Base-by-base conservation (phyloP, 2,329 filamentous ascomycete genomes). In the Colletotrichum abscissum region DNA sequence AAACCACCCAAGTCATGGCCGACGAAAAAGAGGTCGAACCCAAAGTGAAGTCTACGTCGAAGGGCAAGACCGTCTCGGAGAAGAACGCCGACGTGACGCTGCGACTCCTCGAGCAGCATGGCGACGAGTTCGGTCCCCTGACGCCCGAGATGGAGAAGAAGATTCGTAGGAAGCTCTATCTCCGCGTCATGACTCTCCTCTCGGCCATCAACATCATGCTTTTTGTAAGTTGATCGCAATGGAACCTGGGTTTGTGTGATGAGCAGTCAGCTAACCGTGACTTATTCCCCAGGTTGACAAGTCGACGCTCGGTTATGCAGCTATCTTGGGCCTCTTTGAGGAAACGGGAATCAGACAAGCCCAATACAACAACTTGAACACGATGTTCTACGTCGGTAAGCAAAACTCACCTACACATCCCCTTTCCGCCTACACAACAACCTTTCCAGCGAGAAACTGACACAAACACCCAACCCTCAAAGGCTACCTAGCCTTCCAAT, bases 341-440 rank as follows among this genome's bases (percentile, higher is more conserved):
- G 83, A 85, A 60, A 85, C 82, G 0, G 79, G 81, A 3, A 82
- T 85, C 28, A 75, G 68, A 4, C 78, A 82, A 19, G 76, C 79
- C 0, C 75, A 85, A 64, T 85, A 84, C 66, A 84, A 84, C 62
- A 84, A 84, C 56, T 73, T 84, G 1, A 82, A 81, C 72, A 84
- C 82, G 2, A 79, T 85, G 35, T 85, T 84, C 72, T 85, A 84
- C 49, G 81, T 83, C 54, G 83, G 83, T 83, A 75, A 22, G 78
- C 65, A 35, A 11, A 35, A 12, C 4, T 12, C 33, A 35, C 33
- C 33, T 35, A 35, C 33, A 22, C 22, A 22, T 22, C 22, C 22
- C 22, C 22, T 22, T 22, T 22, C 22, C 22, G 22, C 22, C 22
- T 22, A 22, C 22, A 22, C 22, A 22, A 22, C 22, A 22, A 22